Base-by-base conservation (phyloP, 331 rosid genomes). In the Rosa hybrid region DNA sequence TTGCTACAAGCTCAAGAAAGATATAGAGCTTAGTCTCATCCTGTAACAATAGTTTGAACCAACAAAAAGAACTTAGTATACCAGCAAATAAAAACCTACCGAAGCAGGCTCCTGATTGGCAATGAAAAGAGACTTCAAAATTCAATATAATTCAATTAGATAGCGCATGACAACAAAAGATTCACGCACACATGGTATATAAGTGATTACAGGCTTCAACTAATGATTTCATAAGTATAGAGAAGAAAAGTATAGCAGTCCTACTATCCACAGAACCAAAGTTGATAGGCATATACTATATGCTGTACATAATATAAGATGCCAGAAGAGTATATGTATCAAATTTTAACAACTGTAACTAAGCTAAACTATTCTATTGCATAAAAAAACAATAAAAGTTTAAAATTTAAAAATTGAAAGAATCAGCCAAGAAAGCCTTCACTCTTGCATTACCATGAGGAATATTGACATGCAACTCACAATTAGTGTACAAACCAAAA, bases 1-100 rank as follows among this genome's bases (percentile, higher is more conserved):
- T 87, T 21, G 98, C 88, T 81, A 95, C 96, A 59, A 95, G 89
- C 94, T 92, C 98, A 39, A 95, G 89, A 84, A 92, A 95, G 82
- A 95, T 93, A 86, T 90, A 88, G 62, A 95, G 89, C 59, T 88
- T 91, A 78, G 91, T 88, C 54, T 85, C 88, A 82, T 89, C 96
- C 98, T 95, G 93, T 78, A 84, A 74, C 42, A 41, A 46, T 7
- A 50, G 9, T 39, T 34, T 38, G n/a, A 64, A 16, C 18, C 71
- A 30, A 57, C 16, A 65, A 14, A 0, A 65, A 34, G 30, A 16
- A 34, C 38, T 63, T 27, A 27, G 21, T 12, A 34, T 10, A 27
- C 70, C 44, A 14, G 70, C 20, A 65, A 65, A 41, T 65, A 38
- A 7, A 65, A 13, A 6, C 8, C 13, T 16, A 65, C 18, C 38